Evolutionary conservation across 768 basidiomycete species (phyloP).

Genomic region (Mycena alexandri): DNA sequence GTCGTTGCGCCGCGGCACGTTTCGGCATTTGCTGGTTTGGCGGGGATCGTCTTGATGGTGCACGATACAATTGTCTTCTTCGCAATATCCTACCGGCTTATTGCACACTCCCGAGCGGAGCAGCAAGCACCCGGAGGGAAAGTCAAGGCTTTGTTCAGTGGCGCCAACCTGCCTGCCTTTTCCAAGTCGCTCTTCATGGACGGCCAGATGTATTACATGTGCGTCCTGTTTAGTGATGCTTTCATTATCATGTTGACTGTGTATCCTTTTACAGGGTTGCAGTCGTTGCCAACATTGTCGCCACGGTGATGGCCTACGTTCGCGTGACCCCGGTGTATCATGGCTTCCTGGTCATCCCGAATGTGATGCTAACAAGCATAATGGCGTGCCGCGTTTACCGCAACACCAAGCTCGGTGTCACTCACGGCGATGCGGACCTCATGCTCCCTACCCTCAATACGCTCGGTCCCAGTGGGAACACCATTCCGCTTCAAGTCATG

Average conservation of each 20-base stretch:
- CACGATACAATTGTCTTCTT: conserved; percentile 49
- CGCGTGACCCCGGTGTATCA: conserved; percentile 12
- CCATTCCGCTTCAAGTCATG: neutral
- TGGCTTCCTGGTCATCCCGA: conserved; percentile 16
- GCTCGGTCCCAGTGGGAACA: neutral
- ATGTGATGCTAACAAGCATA: conserved; percentile 16
- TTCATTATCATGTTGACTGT: neutral
- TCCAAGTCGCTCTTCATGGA: conserved; percentile 45
- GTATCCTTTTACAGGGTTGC: conserved; percentile 24
- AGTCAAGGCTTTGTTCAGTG: conserved; percentile 36
- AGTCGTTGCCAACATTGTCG: conserved; percentile 32
- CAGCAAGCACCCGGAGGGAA: neutral
- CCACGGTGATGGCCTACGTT: conserved; percentile 7
- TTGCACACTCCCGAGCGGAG: conserved; percentile 18
- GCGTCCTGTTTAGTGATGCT: conserved; percentile 24
- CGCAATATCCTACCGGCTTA: conserved; percentile 47
- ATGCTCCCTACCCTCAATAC: conserved; percentile 3
- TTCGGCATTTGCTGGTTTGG: conserved; percentile 35
- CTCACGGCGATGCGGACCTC: conserved; percentile 1
- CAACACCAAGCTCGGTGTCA: conserved; percentile 19
- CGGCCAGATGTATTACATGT: conserved; percentile 51
- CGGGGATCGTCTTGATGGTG: conserved; percentile 40
- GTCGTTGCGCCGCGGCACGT: conserved; percentile 29
- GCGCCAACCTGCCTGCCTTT: conserved; percentile 44
- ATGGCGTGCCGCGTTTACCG: conserved; percentile 30